Base-by-base conservation (phyloP, 1,139 yeast species). In the Arxiozyma heterogenica region DNA sequence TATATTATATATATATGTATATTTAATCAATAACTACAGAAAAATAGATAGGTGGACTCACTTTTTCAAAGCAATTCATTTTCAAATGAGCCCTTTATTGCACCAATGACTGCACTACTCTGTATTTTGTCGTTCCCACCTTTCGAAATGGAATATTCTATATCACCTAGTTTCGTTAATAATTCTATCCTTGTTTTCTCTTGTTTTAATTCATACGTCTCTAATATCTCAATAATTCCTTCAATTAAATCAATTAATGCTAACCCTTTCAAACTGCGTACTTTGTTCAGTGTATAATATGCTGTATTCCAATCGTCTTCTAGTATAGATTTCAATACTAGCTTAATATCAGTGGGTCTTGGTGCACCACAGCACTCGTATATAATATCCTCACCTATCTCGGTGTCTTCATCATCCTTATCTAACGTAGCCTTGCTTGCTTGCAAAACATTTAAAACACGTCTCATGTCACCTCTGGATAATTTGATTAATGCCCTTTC, bases 331-430 rank as follows among this genome's bases (percentile, higher is more conserved):
- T 85, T 84, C 58, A 93, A 73, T 12, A 89, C 83, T 0, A 82
- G 74, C 63, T 86, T 87, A 41, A 93, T 78, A 62, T 91, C 97
- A 49, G 76, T 78, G 0, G 98, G 98, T 60, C 86, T 86, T 1
- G 98, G 98, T 0, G 95, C 91, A 2, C 99, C 99, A 51, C 94
- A 84, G 70, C 98, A 91, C 61, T 91, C 96, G 68, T 88, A 94
- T 42, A 94, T 83, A 82, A 87, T 84, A 54, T 81, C 81, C 48
- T 77, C 79, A 41, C 84, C 80, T 44, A 91, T 84, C 54, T 80
- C 83, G 5, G 70, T 73, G 30, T 65, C 53, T 11, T 72, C 54
- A 8, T 44, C 51, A 7, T 34, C 48, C 1, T 17, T 18, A 12
- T 80, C 82, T 30, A 82, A 70, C 0, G 95, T 87, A 0, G 96